A percentile compares a stretch with the other conserved stretches of the same genome.
phyloP scores from a whole-genome alignment of 23 red algal genomes.

The Cyanidiococcus yangmingshanensis region DNA sequence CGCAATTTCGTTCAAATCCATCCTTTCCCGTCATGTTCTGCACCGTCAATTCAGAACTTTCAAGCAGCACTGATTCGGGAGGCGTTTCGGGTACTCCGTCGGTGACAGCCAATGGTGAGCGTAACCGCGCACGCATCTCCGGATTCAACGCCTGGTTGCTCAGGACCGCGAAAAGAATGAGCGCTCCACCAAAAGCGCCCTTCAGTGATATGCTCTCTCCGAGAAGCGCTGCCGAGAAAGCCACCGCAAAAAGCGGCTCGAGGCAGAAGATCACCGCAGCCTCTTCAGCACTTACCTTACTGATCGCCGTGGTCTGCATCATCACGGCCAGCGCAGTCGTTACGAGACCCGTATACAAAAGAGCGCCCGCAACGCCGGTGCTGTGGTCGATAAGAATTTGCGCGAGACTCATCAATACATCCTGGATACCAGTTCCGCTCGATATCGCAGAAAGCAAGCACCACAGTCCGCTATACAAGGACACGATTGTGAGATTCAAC shows the following conservation, averaged over 20 bases:
- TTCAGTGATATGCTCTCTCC: constrained; percentile 48
- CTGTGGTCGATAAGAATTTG: constrained; percentile 3
- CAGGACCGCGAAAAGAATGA: constrained; percentile 61
- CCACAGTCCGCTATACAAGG: constrained; percentile 19
- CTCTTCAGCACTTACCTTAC: constrained; percentile 44
- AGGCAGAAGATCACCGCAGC: constrained; percentile 52
- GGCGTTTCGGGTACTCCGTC: not conserved
- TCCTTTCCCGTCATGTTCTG: no score
- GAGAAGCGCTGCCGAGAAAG: constrained; percentile 40
- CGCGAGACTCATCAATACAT: not conserved
- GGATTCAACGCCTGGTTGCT: constrained; percentile 30
- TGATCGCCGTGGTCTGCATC: constrained; percentile 44
- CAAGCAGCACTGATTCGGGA: no score
- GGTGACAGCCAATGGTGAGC: no score
- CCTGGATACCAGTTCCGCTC: no score
- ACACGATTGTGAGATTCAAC: constrained; percentile 3
- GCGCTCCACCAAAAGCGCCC: constrained; percentile 30
- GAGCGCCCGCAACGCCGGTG: constrained; percentile 9
- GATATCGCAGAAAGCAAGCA: constrained; percentile 25
- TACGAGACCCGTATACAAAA: constrained; percentile 50
- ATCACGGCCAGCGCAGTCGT: constrained; percentile 59
- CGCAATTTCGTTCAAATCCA: no score
- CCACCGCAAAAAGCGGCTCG: constrained; percentile 68
- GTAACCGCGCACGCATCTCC: not conserved
- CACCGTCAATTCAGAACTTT: no score